Evolutionary conservation across 768 basidiomycete genomes (phyloP).

Genomic region (Saitozyma sp.): DNA sequence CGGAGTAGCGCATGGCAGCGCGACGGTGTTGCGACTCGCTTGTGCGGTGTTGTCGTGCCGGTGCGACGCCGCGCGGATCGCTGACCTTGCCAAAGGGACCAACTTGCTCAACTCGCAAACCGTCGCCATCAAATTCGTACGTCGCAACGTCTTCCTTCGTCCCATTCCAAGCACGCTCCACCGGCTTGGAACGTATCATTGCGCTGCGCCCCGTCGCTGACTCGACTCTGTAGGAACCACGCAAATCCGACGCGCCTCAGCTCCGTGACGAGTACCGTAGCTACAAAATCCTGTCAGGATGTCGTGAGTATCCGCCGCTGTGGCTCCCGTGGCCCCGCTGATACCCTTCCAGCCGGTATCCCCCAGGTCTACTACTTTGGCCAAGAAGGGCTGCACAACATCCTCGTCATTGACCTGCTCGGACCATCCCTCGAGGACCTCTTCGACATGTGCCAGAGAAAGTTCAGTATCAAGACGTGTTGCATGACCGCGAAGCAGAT

Average conservation of each 20-base stretch:
- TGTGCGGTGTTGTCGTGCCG: no score
- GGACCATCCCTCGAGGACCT: slow-evolving; percentile 96
- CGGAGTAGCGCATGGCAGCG: no score
- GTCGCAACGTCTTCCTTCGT: slow-evolving; percentile 50
- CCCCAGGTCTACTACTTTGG: slow-evolving; percentile 99
- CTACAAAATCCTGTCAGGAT: slow-evolving; percentile 89
- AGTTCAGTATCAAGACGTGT: slow-evolving; percentile 96
- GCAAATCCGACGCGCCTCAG: slow-evolving; percentile 98
- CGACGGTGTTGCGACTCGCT: no score
- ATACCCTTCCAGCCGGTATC: slow-evolving; percentile 70
- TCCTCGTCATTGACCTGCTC: slow-evolving; percentile 95
- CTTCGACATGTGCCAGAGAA: slow-evolving; percentile 98
- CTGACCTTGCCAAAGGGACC: slow-evolving; percentile 59
- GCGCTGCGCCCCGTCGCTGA: neutral
- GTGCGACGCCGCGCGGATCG: no score
- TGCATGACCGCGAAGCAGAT: slow-evolving; percentile 99
- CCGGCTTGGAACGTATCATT: no score
- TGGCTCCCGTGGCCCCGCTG: slow-evolving; percentile 14
- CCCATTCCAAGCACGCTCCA: no score
- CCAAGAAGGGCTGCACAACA: slow-evolving; percentile 97
- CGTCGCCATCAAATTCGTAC: slow-evolving; percentile 99
- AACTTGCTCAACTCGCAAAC: slow-evolving; percentile 98
- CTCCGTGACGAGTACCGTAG: slow-evolving; percentile 97
- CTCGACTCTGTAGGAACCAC: slow-evolving; percentile 54
- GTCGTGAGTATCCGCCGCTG: slow-evolving; percentile 63